Percentiles rank a stretch among this genome's conserved stretches.
Conservation (phyloP, 768 basidiomycete genomes). For the Udeniomyces megalosporus region DNA sequence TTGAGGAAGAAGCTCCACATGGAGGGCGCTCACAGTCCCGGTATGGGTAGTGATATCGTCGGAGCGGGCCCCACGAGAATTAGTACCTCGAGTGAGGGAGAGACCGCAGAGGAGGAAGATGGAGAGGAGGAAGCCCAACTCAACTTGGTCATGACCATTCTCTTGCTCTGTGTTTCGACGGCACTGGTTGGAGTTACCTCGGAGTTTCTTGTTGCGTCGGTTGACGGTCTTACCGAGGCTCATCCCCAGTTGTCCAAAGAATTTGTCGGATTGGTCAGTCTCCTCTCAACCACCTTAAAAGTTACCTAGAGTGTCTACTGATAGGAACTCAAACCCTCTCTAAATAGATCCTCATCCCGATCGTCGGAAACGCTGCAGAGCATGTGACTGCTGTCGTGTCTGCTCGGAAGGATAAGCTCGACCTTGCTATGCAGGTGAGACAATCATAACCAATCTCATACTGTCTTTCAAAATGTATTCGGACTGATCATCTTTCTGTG, state of each 20-base stretch:
- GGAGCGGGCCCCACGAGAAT: background rate
- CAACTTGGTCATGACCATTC: background rate
- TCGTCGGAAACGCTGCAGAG: constrained; percentile 14
- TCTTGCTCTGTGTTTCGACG: background rate
- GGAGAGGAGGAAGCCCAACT: constrained; percentile 6
- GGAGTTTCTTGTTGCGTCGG: constrained; percentile 8
- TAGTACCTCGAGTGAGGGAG: background rate
- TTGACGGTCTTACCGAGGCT: constrained; percentile 19
- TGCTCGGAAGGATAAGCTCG: constrained; percentile 17
- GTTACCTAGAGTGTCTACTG: no score
- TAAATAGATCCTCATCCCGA: constrained; percentile 31
- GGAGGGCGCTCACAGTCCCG: no score
- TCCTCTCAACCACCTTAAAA: no score
- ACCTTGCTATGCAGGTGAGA: constrained; percentile 14
- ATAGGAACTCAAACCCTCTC: no score
- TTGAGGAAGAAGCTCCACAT: background rate
- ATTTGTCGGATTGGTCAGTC: background rate
- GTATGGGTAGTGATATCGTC: no score
- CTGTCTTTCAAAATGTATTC: no score
- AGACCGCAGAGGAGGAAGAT: constrained; percentile 4
- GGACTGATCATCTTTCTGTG: no score
- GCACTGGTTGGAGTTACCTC: constrained; percentile 6
- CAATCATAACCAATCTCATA: no score
- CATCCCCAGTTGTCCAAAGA: constrained; percentile 24
- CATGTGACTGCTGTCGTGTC: constrained; percentile 25